Evolutionary conservation across 495 filamentous ascomycete genomes (phyloP).

Genomic region (Penicillium waksmanii): DNA sequence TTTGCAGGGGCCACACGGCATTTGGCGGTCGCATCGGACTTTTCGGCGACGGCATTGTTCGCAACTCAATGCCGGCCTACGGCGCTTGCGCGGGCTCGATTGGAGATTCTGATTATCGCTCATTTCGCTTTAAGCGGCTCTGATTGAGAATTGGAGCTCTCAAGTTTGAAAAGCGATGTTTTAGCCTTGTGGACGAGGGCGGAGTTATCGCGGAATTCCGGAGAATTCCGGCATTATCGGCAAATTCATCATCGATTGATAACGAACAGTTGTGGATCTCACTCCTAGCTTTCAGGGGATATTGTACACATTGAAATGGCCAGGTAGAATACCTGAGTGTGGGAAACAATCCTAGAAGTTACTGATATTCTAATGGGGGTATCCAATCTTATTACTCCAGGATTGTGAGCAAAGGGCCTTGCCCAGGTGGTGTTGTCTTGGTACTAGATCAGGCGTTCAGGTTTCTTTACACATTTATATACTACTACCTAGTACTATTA

Average conservation of each 20-base stretch:
- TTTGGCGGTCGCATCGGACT: constrained; percentile 47
- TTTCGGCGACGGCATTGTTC: constrained; percentile 49
- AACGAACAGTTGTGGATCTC: not conserved
- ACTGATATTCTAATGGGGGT: no score
- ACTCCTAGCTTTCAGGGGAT: no score
- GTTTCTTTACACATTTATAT: no score
- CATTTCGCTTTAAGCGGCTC: not conserved
- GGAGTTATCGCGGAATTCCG: constrained; percentile 12
- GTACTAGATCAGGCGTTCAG: no score
- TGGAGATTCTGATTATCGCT: not conserved
- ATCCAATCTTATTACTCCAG: no score
- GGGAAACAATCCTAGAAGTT: no score
- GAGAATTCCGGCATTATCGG: constrained; percentile 15
- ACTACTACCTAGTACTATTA: no score
- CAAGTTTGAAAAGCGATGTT: not conserved
- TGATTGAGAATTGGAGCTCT: not conserved
- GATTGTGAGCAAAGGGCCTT: no score
- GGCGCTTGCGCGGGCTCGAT: constrained; percentile 31
- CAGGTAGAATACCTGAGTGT: no score
- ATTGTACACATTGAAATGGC: no score
- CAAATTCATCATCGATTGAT: constrained; percentile 7
- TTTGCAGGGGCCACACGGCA: constrained; percentile 43
- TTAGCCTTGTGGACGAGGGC: not conserved
- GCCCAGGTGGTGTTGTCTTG: no score
- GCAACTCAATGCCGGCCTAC: constrained; percentile 48